Evolutionary conservation across 371 early-diverging fungal species (phyloP).

Genomic region (Apophysomyces elegans): DNA sequence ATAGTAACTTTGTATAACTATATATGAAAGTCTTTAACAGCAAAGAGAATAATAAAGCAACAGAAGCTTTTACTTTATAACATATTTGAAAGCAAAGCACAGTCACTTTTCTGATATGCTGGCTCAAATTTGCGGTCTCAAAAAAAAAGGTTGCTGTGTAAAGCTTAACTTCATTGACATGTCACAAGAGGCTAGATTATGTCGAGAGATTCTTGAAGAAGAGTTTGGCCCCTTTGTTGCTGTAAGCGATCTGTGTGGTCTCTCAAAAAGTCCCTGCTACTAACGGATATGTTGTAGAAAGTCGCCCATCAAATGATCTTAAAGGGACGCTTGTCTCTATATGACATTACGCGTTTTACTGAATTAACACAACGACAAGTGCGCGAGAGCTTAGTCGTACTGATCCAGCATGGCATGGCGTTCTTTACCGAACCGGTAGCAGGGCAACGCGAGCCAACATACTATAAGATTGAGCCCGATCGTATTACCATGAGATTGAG

Average conservation of each 20-base stretch:
- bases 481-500: conserved; percentile 68
- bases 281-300: conserved; percentile 28
- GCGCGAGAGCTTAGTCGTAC: conserved; percentile 40
- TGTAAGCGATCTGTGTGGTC: conserved; percentile 22
- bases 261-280: neutral
- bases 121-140: neutral
- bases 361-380: conserved; percentile 37
- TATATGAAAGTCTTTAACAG: no score
- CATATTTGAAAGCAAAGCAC: no score
- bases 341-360: conserved; percentile 47
- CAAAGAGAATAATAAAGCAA: no score
- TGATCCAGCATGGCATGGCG: conserved; percentile 48
- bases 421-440: conserved; percentile 59
- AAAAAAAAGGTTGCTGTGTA: neutral
- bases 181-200: conserved; percentile 48
- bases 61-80: no score
- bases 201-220: conserved; percentile 50
- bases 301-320: conserved; percentile 43
- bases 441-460: conserved; percentile 62
- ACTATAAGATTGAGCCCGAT: conserved; percentile 63
- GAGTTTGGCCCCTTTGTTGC: conserved; percentile 52
- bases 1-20: no score
- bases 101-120: no score
- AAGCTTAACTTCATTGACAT: conserved; percentile 17
- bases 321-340: conserved; percentile 49